phyloP scores from a whole-genome alignment of 805 yeast genomes.

The Ogataea trehaloabstinens region DNA sequence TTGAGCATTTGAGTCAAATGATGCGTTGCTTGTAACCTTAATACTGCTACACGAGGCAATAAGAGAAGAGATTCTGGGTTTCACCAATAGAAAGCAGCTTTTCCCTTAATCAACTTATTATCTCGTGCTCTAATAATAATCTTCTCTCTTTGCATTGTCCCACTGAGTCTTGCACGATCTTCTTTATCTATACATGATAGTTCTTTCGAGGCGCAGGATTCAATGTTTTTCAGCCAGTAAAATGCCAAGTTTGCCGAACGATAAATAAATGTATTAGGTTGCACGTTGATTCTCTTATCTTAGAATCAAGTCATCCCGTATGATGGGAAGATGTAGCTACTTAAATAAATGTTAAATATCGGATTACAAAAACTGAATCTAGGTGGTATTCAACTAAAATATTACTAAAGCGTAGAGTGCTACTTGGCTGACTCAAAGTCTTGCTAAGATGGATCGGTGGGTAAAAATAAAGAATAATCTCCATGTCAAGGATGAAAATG shows the following conservation, averaged over 20 bases:
- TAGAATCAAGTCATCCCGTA: too few species aligned
- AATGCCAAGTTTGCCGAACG: neutral
- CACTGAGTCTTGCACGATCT: neutral
- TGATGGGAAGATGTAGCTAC: neutral
- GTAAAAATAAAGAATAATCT: conserved; percentile 1
- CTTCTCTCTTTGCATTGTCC: neutral
- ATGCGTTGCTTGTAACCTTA: too few species aligned
- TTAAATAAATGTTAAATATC: neutral
- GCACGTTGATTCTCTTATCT: neutral
- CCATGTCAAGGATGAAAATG: conserved; percentile 7
- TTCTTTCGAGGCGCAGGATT: neutral
- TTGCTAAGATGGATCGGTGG: conserved; percentile 4
- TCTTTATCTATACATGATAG: neutral
- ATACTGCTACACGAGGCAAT: too few species aligned
- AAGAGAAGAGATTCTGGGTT: too few species aligned
- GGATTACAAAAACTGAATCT: neutral
- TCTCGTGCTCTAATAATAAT: neutral
- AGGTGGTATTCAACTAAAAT: neutral
- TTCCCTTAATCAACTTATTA: neutral
- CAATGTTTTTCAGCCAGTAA: neutral
- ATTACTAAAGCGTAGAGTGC: neutral
- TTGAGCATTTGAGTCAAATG: too few species aligned
- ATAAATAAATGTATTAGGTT: neutral
- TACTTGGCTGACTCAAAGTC: neutral
- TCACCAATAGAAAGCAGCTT: neutral